Base-by-base conservation (phyloP, 306 rosid genomes). In the Castanospermum australe region DNA sequence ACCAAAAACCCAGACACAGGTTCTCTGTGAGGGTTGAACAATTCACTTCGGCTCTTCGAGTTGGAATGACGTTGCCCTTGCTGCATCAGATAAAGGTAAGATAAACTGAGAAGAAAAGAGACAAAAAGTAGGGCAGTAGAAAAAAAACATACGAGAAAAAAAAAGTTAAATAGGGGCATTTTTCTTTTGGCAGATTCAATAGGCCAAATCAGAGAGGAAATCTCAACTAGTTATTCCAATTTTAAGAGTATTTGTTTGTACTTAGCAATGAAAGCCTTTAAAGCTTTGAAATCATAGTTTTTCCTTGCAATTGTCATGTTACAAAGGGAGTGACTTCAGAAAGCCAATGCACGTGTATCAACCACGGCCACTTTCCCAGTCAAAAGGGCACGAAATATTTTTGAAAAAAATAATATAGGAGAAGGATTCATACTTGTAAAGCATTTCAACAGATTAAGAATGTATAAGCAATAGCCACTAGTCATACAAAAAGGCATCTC, bases 1-100 rank as follows among this genome's bases (percentile, higher is more conserved):
- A 77, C 84, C 20, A 79, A 75, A 76, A 68, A 67, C 62, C 98
- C 93, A 41, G 99, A 88, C 82, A 86, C 85, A n/a, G 91, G 54
- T 75, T 87, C 86, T 65, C 91, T 55, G 12, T 39, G 84, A 7
- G 79, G 84, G 51, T 84, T 76, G 69, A 88, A 80, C 38, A 84
- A 63, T 56, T 91, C 95, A 28, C 87, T 82, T 64, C 70, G 87
- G 84, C 87, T 81, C 79, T 44, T 87, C 17, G 82, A 68, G 78
- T 78, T 70, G 54, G 90, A 81, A 73, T 75, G 78, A n/a, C 76
- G 86, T 71, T 84, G 89, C 69, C 81, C 89, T 65, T 78, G 90
- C 98, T 93, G 94, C 83, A 73, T 39, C 67, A 33, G 45, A 59
- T 62, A 67, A 68, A 54, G 70, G 15, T 54, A 77, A 39, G 71